These are phyloP conservation scores for Quercus lobata DNA, from an alignment of 331 rosid species.

Conservation along the genomic window DNA sequence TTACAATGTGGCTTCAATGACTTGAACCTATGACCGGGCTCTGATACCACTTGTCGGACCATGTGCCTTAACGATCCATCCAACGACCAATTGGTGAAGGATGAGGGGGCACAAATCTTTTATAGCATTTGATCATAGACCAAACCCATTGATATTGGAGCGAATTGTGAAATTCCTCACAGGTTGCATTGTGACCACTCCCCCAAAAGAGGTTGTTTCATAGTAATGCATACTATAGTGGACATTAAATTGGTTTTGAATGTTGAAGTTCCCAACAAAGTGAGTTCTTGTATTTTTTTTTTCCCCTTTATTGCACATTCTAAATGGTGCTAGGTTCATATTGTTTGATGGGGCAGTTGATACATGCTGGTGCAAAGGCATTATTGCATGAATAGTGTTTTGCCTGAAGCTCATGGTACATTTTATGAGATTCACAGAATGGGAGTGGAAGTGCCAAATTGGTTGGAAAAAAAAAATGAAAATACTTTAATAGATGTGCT, in stretches of 20 bases:
- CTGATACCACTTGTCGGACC: too few relatives aligned
- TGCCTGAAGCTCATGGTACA: not conserved
- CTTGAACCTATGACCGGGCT: too few relatives aligned
- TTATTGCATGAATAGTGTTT: not conserved
- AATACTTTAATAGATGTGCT: not conserved
- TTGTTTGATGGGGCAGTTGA: not conserved
- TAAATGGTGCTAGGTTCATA: not conserved
- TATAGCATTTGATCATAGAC: too few relatives aligned
- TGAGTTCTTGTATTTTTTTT: not conserved
- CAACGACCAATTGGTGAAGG: too few relatives aligned
- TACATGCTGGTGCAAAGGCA: not conserved
- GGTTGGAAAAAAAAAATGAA: not conserved
- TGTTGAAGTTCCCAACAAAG: not conserved
- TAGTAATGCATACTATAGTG: not conserved
- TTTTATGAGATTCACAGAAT: not conserved
- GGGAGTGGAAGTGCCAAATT: not conserved
- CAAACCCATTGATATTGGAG: too few relatives aligned
- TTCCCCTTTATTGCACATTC: not conserved
- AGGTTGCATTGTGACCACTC: not conserved
- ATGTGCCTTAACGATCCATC: too few relatives aligned
- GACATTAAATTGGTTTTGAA: constrained; percentile 5
- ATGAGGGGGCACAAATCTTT: too few relatives aligned
- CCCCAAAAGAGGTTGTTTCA: not conserved
- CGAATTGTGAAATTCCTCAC: too few relatives aligned
- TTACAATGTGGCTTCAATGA: too few relatives aligned